These are phyloP conservation scores for Flaveria trinervia DNA, from an alignment of 129 eudicot species.

Conservation along the genomic window DNA sequence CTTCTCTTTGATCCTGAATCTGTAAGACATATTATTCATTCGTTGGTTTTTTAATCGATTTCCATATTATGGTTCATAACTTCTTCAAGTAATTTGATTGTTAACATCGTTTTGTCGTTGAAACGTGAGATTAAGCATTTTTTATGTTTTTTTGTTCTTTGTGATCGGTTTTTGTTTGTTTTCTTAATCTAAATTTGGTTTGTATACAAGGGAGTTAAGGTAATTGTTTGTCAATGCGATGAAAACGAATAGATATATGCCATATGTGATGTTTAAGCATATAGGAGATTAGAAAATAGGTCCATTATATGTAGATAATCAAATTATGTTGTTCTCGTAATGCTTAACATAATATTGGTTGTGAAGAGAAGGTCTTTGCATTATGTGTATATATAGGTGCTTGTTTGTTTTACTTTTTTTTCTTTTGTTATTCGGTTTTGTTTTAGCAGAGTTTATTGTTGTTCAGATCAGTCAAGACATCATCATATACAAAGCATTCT, in stretches of 20 bases:
- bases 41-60: not conserved
- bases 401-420: conserved; percentile 18
- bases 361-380: no score
- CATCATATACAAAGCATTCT: conserved; percentile 15
- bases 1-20: conserved; percentile 10
- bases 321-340: no score
- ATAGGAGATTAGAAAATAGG: not conserved
- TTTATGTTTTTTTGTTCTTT: conserved; percentile 1
- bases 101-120: no score
- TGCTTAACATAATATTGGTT: no score
- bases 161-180: conserved; percentile 6
- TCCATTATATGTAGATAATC: no score
- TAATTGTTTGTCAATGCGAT: not conserved
- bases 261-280: not conserved
- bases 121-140: no score
- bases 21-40: conserved; percentile 17
- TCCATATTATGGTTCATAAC: conserved; percentile 3
- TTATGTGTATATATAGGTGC: not conserved
- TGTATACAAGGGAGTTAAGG: not conserved
- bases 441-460: conserved; percentile 19
- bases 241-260: not conserved
- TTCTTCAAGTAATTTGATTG: no score
- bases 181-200: conserved; percentile 6
- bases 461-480: conserved; percentile 20
- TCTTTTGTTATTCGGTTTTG: not conserved